Conservation (phyloP, 2,329 filamentous ascomycete species). For the Scytalidium sp. region DNA sequence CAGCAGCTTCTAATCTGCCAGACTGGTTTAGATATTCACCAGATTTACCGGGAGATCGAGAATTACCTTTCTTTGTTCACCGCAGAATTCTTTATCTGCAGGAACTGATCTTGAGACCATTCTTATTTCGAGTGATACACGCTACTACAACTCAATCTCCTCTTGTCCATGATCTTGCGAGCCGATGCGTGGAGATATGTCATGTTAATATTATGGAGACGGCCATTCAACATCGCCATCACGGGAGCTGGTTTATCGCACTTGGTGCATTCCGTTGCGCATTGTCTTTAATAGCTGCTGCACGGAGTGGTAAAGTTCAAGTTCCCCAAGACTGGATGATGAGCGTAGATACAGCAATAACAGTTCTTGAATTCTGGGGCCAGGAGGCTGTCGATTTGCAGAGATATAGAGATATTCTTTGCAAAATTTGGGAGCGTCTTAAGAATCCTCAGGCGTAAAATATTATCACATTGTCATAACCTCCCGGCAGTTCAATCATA, state of each 20-base stretch:
- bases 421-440: not conserved
- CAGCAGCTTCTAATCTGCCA: constrained; percentile 26
- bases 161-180: constrained; percentile 11
- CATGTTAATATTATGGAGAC: constrained; percentile 22
- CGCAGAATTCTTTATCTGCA: constrained; percentile 28
- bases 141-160: constrained; percentile 2
- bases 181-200: constrained; percentile 24
- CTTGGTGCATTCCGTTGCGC: constrained; percentile 13
- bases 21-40: constrained; percentile 22
- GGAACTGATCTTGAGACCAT: constrained; percentile 28
- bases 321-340: not conserved
- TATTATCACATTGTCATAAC: no score
- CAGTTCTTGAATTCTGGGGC: not conserved
- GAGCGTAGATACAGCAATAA: not conserved
- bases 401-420: not conserved
- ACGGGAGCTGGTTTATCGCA: constrained; percentile 27
- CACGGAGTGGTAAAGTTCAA: not conserved
- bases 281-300: constrained; percentile 3
- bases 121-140: constrained; percentile 27
- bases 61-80: constrained; percentile 21
- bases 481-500: not conserved
- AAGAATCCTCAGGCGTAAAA: not conserved
- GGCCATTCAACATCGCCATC: constrained; percentile 25
- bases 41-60: constrained; percentile 4
- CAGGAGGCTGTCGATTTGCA: not conserved